Evolutionary conservation across 176 grass and related monocot species (phyloP), one percentile per base, ranked within the genome.

Genomic region (Pontederia crassipes): DNA sequence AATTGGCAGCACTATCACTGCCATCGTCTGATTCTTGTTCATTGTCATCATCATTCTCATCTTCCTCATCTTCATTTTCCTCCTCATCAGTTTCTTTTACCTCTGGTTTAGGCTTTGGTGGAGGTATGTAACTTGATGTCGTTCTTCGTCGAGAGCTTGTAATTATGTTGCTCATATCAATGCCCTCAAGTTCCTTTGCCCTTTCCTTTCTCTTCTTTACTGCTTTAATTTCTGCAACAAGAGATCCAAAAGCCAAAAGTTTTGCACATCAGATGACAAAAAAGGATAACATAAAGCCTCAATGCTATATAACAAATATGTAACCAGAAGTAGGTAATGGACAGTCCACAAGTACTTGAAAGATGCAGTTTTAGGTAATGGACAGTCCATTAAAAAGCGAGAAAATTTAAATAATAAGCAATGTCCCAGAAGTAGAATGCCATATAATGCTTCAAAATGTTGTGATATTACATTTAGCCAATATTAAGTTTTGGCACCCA

Each of bases 101-200:
- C 70, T 74, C 67, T 65, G 75, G 75, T 85, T 80, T 84, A 74
- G 79, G 84, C 57, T 75, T 80, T 15, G 81, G 74, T 17, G 27
- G 77, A 52, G 93, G 81, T 59, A 98, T 85, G 74, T 85, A 98
- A 82, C 62, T 88, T 2, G 83, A 83, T 73, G 82, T 49, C 48
- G 56, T 68, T 78, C 87, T 85, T 32, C 84, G 74, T 18, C 93
- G 84, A 60, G 93, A 92, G 74, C 87, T 98, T 17, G 84, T 76
- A 13, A 98, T 83, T 59, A 98, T 92, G 76, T 98, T 92, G 80
- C 84, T 89, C 81, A 58, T 88, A 35, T 98, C 93, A 71, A 98
- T 98, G 45, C 93, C 93, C 72, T 92, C 93, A 54, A 98, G 81
- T 64, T 98, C 93, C 70, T 88, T 98, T 46, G 84, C 87, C 79